Percentiles rank a stretch among this genome's conserved stretches.
phyloP scores from a whole-genome alignment of 352 stramenopile genomes.

The Phytophthora sansomeana region DNA sequence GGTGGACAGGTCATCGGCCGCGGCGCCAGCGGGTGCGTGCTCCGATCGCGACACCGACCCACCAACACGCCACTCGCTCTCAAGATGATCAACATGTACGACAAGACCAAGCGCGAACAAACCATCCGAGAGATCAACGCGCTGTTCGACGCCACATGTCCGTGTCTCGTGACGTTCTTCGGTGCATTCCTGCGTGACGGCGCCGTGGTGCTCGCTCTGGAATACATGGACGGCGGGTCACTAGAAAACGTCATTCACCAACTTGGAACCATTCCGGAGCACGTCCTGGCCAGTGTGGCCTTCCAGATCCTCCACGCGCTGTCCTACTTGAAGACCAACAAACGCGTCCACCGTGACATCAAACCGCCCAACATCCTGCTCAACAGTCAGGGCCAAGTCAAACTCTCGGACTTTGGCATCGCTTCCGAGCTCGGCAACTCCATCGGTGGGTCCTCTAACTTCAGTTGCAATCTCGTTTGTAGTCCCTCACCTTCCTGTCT shows the following conservation, averaged over 20 bases:
- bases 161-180: conserved; percentile 91
- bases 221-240: conserved; percentile 96
- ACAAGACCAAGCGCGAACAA: conserved; percentile 87
- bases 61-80: conserved; percentile 84
- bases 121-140: conserved; percentile 91
- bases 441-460: conserved; percentile 53
- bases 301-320: conserved; percentile 96
- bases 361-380: conserved; percentile 97
- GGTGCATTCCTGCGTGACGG: conserved; percentile 91
- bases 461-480: neutral
- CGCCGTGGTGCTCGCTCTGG: conserved; percentile 90
- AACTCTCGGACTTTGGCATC: conserved; percentile 98
- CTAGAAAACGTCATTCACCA: conserved; percentile 89
- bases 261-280: conserved; percentile 87
- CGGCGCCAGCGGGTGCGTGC: conserved; percentile 73
- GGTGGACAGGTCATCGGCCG: conserved; percentile 76
- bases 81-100: conserved; percentile 92
- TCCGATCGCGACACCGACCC: conserved; percentile 70
- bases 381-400: conserved; percentile 91
- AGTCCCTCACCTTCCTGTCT: conserved; percentile 18
- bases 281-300: conserved; percentile 88
- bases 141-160: conserved; percentile 85
- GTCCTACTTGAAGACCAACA: conserved; percentile 94
- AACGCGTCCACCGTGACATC: conserved; percentile 94
- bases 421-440: conserved; percentile 88